These are phyloP conservation scores for Corynespora cassiicola DNA, from an alignment of 2,329 filamentous ascomycete genomes.

Conservation along the genomic window DNA sequence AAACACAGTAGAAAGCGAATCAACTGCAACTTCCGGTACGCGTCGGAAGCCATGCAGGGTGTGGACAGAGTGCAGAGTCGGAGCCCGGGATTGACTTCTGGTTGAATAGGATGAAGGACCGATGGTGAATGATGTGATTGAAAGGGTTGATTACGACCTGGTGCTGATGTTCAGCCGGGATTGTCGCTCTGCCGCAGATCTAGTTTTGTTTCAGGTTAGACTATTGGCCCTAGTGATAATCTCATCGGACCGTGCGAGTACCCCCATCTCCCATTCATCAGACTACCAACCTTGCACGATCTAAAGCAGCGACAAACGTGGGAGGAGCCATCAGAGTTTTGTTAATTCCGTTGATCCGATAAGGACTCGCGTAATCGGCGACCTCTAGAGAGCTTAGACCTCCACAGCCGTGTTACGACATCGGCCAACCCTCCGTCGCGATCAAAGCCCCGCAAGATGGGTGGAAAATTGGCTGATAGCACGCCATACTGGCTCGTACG, in stretches of 20 bases:
- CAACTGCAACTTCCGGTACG: too few relatives aligned
- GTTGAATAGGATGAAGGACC: background rate
- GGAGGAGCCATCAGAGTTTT: too few relatives aligned
- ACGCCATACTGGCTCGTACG: slow-evolving; percentile 1
- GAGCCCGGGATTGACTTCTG: background rate
- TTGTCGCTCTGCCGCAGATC: too few relatives aligned
- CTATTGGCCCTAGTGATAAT: too few relatives aligned
- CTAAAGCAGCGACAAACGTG: too few relatives aligned
- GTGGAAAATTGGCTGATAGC: background rate
- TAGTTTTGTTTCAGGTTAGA: too few relatives aligned
- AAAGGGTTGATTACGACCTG: slow-evolving; percentile 15
- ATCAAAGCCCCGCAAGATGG: slow-evolving; percentile 1
- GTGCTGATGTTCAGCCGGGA: background rate
- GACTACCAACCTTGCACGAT: too few relatives aligned
- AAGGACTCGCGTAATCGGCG: too few relatives aligned
- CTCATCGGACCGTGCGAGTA: too few relatives aligned
- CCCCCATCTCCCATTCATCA: too few relatives aligned
- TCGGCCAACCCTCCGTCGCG: slow-evolving; percentile 1
- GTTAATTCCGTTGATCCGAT: too few relatives aligned
- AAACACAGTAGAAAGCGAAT: slow-evolving; percentile 2
- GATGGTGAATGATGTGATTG: slow-evolving; percentile 17
- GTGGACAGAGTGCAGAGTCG: background rate
- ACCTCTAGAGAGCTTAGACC: too few relatives aligned
- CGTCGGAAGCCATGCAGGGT: background rate
- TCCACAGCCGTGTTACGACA: background rate